These are phyloP conservation scores for Capsicum rhomboideum DNA, from an alignment of 257 asterid genomes.

Conservation along the genomic window DNA sequence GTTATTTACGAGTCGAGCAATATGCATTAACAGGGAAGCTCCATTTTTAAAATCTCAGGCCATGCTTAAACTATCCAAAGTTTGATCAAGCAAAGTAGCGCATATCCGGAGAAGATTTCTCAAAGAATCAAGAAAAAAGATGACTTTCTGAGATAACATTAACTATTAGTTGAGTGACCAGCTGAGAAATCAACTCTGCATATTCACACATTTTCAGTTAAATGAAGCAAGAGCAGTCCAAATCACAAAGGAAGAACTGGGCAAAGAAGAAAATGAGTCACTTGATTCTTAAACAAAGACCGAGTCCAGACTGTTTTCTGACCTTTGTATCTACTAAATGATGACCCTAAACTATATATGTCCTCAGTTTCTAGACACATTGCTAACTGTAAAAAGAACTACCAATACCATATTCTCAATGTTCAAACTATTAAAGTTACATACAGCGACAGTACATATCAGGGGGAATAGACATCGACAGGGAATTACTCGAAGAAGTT, in stretches of 20 bases:
- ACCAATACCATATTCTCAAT: constrained; percentile 2
- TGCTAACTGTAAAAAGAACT: neutral
- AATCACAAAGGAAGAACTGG: neutral
- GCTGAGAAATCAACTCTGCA: neutral
- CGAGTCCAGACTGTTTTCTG: neutral
- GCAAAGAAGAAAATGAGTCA: neutral
- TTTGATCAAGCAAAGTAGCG: neutral
- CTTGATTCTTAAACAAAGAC: neutral
- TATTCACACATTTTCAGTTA: neutral
- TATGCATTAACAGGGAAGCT: neutral
- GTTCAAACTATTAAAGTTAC: constrained; percentile 7
- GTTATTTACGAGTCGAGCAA: neutral
- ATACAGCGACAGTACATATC: neutral
- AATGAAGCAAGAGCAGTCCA: neutral
- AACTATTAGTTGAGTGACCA: no score
- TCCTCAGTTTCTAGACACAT: neutral
- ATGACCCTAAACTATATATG: neutral
- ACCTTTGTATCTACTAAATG: neutral
- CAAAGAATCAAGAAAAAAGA: no score
- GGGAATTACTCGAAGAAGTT: neutral
- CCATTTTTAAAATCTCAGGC: neutral
- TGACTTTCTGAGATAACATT: no score
- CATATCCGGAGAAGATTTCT: neutral
- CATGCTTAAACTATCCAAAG: neutral
- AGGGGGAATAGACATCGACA: neutral